Percentiles rank a stretch among this genome's conserved stretches.
Evolutionary conservation across 345 rosid species (phyloP).

Genomic region (Stellera chamaejasme): DNA sequence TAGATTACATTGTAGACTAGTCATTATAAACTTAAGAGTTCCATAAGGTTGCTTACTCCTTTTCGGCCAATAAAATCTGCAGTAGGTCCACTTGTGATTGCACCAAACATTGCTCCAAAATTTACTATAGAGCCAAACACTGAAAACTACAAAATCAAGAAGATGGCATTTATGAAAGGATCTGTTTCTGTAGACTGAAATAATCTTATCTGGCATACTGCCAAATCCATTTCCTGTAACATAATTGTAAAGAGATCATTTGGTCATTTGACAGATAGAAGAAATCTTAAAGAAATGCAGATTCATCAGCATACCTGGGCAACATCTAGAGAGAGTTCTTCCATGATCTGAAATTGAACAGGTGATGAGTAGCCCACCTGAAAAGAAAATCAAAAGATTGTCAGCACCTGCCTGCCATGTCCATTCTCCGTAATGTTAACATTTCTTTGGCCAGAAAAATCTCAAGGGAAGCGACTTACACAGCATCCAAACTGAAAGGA

Average conservation of each 20-base stretch:
- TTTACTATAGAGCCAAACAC: constrained; percentile 27
- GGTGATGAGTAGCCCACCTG: constrained; percentile 88
- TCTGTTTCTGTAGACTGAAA: neutral
- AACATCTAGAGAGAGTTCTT: constrained; percentile 39
- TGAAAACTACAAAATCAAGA: neutral
- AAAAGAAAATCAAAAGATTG: neutral
- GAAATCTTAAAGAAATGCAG: no score
- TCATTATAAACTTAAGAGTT: no score
- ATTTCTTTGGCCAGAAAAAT: neutral
- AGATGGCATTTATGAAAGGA: neutral
- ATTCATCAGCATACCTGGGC: no score
- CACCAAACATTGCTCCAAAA: constrained; percentile 88
- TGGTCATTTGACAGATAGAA: no score
- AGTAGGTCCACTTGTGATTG: constrained; percentile 67
- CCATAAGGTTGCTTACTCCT: constrained; percentile 34
- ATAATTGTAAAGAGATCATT: neutral
- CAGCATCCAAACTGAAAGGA: constrained; percentile 73
- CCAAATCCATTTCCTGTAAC: neutral
- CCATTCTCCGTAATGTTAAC: neutral
- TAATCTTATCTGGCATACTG: neutral
- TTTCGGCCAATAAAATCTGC: constrained; percentile 74
- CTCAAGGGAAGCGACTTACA: constrained; percentile 27
- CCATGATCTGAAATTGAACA: constrained; percentile 59
- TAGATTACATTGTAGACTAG: no score
- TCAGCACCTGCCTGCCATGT: neutral